A percentile compares a stretch with the other conserved stretches of the same genome.
phyloP scores from a whole-genome alignment of 2,329 filamentous ascomycete species.

The Pyrenophora seminiperda region DNA sequence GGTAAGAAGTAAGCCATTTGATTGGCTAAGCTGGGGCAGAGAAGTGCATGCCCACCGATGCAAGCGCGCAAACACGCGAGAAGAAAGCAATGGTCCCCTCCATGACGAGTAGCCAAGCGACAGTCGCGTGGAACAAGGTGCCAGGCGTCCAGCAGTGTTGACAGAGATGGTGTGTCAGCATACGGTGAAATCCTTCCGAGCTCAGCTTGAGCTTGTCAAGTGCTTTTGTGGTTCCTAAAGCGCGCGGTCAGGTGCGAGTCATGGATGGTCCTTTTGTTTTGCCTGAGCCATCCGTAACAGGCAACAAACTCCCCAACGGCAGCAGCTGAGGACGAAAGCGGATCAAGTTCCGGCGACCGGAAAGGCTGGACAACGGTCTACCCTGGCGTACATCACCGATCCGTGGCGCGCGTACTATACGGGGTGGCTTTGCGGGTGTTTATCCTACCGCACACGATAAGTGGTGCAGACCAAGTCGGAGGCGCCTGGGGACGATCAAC shows the following conservation, averaged over 20 bases:
- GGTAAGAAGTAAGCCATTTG: background rate
- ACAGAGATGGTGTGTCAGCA: slow-evolving; percentile 11
- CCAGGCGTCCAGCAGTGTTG: slow-evolving; percentile 10
- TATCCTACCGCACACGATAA: slow-evolving; percentile 39
- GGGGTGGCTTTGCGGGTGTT: slow-evolving; percentile 43
- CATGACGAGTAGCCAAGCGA: slow-evolving; percentile 16
- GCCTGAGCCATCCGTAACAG: slow-evolving; percentile 8
- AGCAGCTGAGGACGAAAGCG: slow-evolving; percentile 23
- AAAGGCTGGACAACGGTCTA: slow-evolving; percentile 23
- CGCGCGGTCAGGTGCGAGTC: slow-evolving; percentile 23
- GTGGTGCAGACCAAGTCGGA: slow-evolving; percentile 35
- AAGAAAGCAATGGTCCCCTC: slow-evolving; percentile 11
- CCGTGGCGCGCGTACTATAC: slow-evolving; percentile 38
- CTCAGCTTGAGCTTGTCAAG: slow-evolving; percentile 13
- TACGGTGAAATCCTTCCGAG: background rate
- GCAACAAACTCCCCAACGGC: slow-evolving; percentile 10
- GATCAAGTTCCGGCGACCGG: slow-evolving; percentile 11
- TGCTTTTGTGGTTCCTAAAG: slow-evolving; percentile 15
- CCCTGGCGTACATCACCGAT: slow-evolving; percentile 37
- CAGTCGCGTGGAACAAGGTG: slow-evolving; percentile 11
- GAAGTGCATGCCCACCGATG: slow-evolving; percentile 20
- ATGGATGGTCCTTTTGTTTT: slow-evolving; percentile 13
- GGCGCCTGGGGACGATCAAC: slow-evolving; percentile 35
- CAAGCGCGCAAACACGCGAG: slow-evolving; percentile 21
- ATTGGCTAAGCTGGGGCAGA: slow-evolving; percentile 33